These are phyloP conservation scores for Pleurotus sapidus DNA, from an alignment of 768 basidiomycete species.

Conservation along the genomic window DNA sequence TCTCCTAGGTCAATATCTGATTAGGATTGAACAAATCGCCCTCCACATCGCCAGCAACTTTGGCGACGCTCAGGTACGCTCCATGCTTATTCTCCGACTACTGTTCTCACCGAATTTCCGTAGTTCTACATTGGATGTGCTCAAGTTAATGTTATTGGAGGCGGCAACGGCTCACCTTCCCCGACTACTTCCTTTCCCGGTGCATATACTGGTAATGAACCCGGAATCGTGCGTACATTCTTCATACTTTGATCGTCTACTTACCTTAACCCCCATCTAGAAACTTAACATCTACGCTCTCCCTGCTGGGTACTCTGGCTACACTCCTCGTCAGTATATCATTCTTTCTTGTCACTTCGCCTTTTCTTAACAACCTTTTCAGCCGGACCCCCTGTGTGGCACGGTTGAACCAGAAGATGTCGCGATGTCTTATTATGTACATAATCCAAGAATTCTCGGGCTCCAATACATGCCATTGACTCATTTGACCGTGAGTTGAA, in stretches of 20 bases:
- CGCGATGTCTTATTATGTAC: not conserved
- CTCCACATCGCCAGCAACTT: constrained; percentile 25
- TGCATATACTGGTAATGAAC: constrained; percentile 30
- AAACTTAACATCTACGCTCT: constrained; percentile 26
- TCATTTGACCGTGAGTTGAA: too few relatives aligned
- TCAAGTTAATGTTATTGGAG: constrained; percentile 31
- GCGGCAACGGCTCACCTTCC: constrained; percentile 26
- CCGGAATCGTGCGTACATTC: constrained; percentile 28
- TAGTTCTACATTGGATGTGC: constrained; percentile 36
- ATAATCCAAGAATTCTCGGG: too few relatives aligned
- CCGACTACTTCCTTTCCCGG: constrained; percentile 33
- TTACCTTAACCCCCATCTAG: not conserved
- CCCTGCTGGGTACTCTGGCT: constrained; percentile 26
- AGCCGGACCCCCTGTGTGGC: constrained; percentile 32
- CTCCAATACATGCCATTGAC: not conserved
- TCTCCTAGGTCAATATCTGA: constrained; percentile 21
- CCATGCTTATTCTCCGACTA: not conserved
- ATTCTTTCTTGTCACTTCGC: not conserved
- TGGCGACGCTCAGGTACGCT: constrained; percentile 26
- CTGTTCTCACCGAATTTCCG: not conserved
- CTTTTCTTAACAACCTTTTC: not conserved
- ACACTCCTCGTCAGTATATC: constrained; percentile 27
- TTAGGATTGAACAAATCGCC: constrained; percentile 35
- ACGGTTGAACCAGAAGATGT: constrained; percentile 13
- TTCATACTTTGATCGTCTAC: not conserved